These are phyloP conservation scores for Erythrophleum ivorense DNA, from an alignment of 331 rosid genomes.

Conservation along the genomic window DNA sequence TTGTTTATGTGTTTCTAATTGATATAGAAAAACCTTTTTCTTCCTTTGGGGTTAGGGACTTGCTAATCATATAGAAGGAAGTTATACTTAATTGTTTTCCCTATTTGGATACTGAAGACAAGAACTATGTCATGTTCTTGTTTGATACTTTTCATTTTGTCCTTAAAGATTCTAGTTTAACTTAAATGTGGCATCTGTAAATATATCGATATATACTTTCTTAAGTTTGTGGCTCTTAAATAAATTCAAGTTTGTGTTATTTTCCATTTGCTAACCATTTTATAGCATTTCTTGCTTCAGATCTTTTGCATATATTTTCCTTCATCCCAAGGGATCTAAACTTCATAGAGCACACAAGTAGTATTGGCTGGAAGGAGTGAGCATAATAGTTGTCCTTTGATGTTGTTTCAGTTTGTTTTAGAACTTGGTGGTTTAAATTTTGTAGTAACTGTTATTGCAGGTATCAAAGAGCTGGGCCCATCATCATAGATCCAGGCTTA, in stretches of 20 bases:
- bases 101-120: background rate
- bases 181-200: background rate
- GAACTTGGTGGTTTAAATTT: background rate
- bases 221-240: conserved; percentile 9
- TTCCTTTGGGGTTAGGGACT: background rate
- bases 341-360: conserved; percentile 86
- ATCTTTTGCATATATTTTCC: conserved; percentile 84
- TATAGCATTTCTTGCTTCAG: conserved; percentile 52
- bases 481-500: conserved; percentile 83
- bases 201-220: conserved; percentile 14
- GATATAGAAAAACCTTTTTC: background rate
- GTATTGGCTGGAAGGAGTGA: conserved; percentile 96
- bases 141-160: conserved; percentile 14
- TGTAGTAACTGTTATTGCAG: conserved; percentile 45
- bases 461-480: conserved; percentile 77
- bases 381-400: conserved; percentile 39
- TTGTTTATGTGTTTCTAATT: conserved; percentile 24
- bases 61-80: conserved; percentile 16
- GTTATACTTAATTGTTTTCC: background rate
- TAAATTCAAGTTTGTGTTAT: conserved; percentile 10
- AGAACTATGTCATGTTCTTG: conserved; percentile 6
- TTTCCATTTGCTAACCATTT: conserved; percentile 42
- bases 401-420: conserved; percentile 21
- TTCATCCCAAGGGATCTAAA: conserved; percentile 88
- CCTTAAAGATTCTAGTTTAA: background rate